These are phyloP conservation scores for Globisporangium solare DNA, from an alignment of 352 stramenopile genomes.

Conservation along the genomic window DNA sequence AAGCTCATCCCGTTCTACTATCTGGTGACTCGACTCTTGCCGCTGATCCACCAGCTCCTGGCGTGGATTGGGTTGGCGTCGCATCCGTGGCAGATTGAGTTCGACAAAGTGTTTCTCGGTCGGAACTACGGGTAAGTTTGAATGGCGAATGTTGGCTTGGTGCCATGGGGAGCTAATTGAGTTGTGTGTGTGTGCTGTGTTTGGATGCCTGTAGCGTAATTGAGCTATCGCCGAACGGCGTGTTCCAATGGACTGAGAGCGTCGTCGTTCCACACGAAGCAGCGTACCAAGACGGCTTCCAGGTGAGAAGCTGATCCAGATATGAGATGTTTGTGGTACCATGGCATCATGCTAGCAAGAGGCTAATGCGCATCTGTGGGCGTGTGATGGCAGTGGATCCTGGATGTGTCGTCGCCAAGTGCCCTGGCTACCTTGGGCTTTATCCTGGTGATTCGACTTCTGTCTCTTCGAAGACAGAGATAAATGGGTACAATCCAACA, in stretches of 20 bases:
- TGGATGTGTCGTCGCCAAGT: conserved; percentile 16
- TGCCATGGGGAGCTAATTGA: conserved; percentile 1
- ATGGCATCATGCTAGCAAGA: background rate
- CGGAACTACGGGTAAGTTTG: conserved; percentile 56
- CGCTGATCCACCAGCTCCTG: conserved; percentile 19
- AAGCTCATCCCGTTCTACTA: conserved; percentile 61
- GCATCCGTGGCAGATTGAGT: conserved; percentile 31
- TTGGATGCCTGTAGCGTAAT: conserved; percentile 19
- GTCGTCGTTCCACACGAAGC: conserved; percentile 23
- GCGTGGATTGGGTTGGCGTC: conserved; percentile 15
- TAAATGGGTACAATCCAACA: background rate
- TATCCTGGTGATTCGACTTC: conserved; percentile 9
- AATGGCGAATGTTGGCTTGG: background rate
- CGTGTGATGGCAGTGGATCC: conserved; percentile 12
- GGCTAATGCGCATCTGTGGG: background rate
- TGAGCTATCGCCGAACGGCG: conserved; percentile 22
- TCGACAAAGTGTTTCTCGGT: conserved; percentile 42
- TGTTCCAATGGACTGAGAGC: conserved; percentile 31
- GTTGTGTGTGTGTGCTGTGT: background rate
- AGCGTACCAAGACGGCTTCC: conserved; percentile 18
- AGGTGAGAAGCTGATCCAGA: conserved; percentile 13
- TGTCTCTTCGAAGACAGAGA: conserved; percentile 5
- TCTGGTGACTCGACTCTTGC: conserved; percentile 34
- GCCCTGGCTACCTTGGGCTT: conserved; percentile 11
- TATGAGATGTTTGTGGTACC: too few species aligned